Evolutionary conservation across 2,329 filamentous ascomycete genomes (phyloP), one percentile per base, ranked within the genome.

Genomic region (Macrophomina phaseolina): DNA sequence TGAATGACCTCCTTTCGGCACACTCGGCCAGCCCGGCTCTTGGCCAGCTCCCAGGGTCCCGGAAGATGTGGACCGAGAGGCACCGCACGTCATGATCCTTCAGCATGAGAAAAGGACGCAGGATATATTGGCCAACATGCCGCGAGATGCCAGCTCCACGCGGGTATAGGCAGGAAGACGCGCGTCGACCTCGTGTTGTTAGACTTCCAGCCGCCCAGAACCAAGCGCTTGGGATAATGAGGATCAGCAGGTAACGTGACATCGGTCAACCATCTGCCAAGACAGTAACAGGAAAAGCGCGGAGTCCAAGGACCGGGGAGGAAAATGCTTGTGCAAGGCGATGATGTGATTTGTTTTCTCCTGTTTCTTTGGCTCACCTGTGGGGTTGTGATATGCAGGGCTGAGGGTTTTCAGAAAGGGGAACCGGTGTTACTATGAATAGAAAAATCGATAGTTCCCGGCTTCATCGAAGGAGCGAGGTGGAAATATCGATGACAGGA

Each of bases 311-410:
- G 14, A 28, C 32, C 55, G 30, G 28, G 55, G 55, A n/a, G 42
- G 38, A 58, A 30, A 30, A 42, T 18, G 36, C 12, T 56, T 58
- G 32, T 16, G 55, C 48, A 61, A 61, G 42, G 6, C 16, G 42
- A 61, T 48, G 40, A 61, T 61, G 56, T 34, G 56, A 61, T 51
- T 48, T 2, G n/a, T 62, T 34, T 38, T 32, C 28, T 14, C 14
- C 7, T 49, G 7, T n/a, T 30, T 18, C 16, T 18, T 49, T 14
- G 2, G 14, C 30, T 32, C 42, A 30, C 30, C 45, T 32, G 58
- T 62, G 58, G 42, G 58, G 58, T 38, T 49, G 45, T 38, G 58
- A 62, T 62, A 49, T 32, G 58, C 58, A 62, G 45, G 8, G 18
- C 45, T 36, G 30, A 12, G 42, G 30, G 5, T 6, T 12, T 38